Evolutionary conservation across 129 eudicot genomes (phyloP), one percentile per base, ranked within the genome.

Genomic region (Artemisia argyi): DNA sequence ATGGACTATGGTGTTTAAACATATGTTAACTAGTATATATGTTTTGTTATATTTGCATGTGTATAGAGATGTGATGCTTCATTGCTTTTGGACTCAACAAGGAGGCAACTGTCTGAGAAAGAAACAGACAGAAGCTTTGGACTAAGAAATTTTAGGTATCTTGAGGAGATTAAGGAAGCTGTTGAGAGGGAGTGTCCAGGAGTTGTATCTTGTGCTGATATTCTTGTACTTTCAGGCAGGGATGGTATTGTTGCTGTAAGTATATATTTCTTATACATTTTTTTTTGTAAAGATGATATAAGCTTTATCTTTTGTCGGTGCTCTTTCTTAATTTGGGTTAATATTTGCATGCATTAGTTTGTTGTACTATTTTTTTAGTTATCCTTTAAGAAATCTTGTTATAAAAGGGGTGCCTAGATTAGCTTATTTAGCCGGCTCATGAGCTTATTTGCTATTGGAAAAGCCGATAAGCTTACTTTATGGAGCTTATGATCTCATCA

Each of bases 181-280:
- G 69, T 94, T 24, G 99, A 94, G 85, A 90, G 99, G 50, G 99
- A 94, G 90, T 94, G 97, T 61, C 99, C 99, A 20, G 99, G 96
- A 63, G 97, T 94, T 72, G 99, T 94, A 53, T 94, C 99, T 63
- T 90, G 99, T 77, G 81, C 99, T 2, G 99, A 94, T 85, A 94
- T 94, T 44, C 97, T 94, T 81, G 99, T 94, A 1, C 77, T 94
- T 28, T 94, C 99, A 65, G 99, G 91, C 8, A 88, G 99, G 70
- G 99, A 94, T 75, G 99, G 97, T 57, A 90, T 94, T 82, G 91
- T 73, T 75, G 72, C 96, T 76, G 99, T 94, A 80, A 81, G 5
- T 32, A 22, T 73, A 51, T 6, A 18, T 71, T 71, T 54, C 30
- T 30, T 66, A 24, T 0, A 26, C 30, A n/a, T 9, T 35, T 66